These are phyloP conservation scores for Physcomitrium patens DNA, from an alignment of 225 moss, liverwort and hornwort genomes.

Conservation along the genomic window DNA sequence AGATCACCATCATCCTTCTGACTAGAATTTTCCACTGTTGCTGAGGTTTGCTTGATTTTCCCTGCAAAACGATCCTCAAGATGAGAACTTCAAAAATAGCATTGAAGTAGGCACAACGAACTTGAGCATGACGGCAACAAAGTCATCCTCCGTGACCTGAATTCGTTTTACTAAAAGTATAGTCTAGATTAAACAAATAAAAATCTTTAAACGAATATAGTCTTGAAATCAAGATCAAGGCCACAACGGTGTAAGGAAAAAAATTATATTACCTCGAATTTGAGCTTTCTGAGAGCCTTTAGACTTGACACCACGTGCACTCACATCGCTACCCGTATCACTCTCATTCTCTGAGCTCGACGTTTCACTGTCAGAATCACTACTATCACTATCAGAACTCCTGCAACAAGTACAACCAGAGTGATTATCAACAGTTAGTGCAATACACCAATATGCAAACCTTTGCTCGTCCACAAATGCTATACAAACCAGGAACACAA, in stretches of 20 bases:
- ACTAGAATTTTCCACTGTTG: conserved; percentile 40
- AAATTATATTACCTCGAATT: conserved; percentile 32
- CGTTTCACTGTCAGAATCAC: conserved; percentile 68
- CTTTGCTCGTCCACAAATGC: conserved; percentile 1
- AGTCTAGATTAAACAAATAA: too few relatives aligned
- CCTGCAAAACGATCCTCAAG: conserved; percentile 31
- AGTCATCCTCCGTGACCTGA: conserved; percentile 4
- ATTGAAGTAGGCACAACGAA: conserved; percentile 7
- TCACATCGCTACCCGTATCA: conserved; percentile 59
- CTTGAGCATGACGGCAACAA: conserved; percentile 7
- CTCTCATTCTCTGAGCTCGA: conserved; percentile 69
- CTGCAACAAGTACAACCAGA: conserved; percentile 48
- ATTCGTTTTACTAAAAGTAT: neutral
- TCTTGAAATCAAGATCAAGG: neutral
- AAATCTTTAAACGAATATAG: too few relatives aligned
- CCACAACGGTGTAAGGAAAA: conserved; percentile 10
- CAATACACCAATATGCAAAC: neutral
- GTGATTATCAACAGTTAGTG: conserved; percentile 3
- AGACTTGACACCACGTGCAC: conserved; percentile 49
- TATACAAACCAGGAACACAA: neutral
- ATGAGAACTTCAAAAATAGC: neutral
- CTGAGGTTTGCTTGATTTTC: conserved; percentile 41
- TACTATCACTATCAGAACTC: conserved; percentile 70
- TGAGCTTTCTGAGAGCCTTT: conserved; percentile 37
- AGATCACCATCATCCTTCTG: conserved; percentile 35